Evolutionary conservation across 371 early-diverging fungal genomes (phyloP).

Genomic region (Phascolomyces articulosus): DNA sequence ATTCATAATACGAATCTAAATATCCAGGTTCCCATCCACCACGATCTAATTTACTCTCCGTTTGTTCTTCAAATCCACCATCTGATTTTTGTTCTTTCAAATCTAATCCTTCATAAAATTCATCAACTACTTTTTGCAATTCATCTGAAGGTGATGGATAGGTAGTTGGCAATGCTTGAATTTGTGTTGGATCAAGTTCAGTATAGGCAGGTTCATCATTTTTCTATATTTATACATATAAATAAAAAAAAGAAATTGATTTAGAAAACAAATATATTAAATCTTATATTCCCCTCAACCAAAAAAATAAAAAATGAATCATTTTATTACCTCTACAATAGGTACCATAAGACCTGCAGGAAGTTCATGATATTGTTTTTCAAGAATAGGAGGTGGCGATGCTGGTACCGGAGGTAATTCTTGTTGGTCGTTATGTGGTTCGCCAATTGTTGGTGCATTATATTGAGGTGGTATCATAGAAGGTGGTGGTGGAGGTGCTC

Average conservation of each 20-base stretch:
- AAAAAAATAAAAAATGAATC: too few species aligned
- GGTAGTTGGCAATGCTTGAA: constrained; percentile 31
- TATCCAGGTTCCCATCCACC: constrained; percentile 67
- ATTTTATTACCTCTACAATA: constrained; percentile 39
- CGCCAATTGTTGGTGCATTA: constrained; percentile 10
- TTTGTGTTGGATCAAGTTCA: constrained; percentile 42
- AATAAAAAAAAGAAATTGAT: constrained; percentile 2
- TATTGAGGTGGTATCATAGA: constrained; percentile 3
- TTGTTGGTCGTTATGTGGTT: constrained; percentile 5
- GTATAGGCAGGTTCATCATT: constrained; percentile 44
- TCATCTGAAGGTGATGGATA: constrained; percentile 28
- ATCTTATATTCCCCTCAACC: not conserved
- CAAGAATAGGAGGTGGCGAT: constrained; percentile 15
- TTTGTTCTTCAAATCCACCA: constrained; percentile 24
- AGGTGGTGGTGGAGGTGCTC: not conserved
- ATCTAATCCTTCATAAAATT: constrained; percentile 52
- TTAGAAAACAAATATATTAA: not conserved
- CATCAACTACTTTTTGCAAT: constrained; percentile 37
- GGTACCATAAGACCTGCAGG: constrained; percentile 64
- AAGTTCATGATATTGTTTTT: constrained; percentile 53
- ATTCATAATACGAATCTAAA: constrained; percentile 45
- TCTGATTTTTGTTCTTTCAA: constrained; percentile 20
- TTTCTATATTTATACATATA: constrained; percentile 15
- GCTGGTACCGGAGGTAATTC: too few species aligned
- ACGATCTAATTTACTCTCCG: constrained; percentile 32